Conservation (phyloP, 805 yeast species). For the Ogataea angusta region DNA sequence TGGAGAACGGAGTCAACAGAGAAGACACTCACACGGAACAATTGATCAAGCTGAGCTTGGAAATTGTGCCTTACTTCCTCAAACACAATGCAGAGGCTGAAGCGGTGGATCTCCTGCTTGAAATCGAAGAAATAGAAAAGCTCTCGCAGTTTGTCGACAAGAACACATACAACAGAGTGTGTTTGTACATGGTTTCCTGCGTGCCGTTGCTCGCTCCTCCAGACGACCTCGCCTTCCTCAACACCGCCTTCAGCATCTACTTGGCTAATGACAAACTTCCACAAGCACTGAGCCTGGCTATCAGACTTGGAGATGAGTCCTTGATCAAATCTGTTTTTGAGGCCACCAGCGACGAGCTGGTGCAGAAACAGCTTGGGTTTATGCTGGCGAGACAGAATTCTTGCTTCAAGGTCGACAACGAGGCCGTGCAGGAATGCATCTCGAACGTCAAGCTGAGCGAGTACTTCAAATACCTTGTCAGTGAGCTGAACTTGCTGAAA, state of each 20-base stretch:
- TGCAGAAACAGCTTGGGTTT: conserved; percentile 89
- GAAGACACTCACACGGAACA: conserved; percentile 24
- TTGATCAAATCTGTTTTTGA: conserved; percentile 77
- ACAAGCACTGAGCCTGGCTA: conserved; percentile 87
- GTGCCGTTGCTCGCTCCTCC: conserved; percentile 96
- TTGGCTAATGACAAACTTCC: conserved; percentile 74
- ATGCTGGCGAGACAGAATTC: conserved; percentile 85
- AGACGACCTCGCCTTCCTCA: conserved; percentile 79
- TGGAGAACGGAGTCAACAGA: conserved; percentile 24
- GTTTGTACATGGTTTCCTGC: conserved; percentile 91
- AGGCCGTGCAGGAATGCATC: conserved; percentile 77
- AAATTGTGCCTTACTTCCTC: conserved; percentile 84
- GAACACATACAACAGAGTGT: conserved; percentile 80
- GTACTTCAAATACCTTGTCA: conserved; percentile 73
- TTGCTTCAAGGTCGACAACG: conserved; percentile 66
- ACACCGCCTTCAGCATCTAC: conserved; percentile 86
- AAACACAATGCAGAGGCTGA: conserved; percentile 98
- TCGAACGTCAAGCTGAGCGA: conserved; percentile 77
- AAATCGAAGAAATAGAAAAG: conserved; percentile 82
- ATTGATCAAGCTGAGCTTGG: conserved; percentile 63
- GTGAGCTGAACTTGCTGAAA: conserved; percentile 82
- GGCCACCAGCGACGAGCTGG: conserved; percentile 67
- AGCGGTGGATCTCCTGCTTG: conserved; percentile 90
- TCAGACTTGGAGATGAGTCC: conserved; percentile 78
- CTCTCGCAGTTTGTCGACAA: conserved; percentile 82